phyloP scores from a whole-genome alignment of 805 yeast genomes.

The Suhomyces kilbournensis region DNA sequence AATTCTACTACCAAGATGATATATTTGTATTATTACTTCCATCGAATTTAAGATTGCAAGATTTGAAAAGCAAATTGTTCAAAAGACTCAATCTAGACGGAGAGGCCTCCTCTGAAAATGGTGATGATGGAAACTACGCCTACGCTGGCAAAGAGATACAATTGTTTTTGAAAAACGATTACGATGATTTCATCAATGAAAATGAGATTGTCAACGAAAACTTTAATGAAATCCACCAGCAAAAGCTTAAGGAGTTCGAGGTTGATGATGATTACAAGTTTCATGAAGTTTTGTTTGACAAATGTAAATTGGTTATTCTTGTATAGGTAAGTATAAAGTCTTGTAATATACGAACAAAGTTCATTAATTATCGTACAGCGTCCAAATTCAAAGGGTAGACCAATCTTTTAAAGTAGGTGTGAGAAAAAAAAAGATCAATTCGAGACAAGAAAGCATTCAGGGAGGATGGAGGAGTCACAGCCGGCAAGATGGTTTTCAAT shows the following conservation, averaged over 20 bases:
- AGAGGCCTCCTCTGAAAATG: conserved; percentile 6
- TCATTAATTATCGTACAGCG: not conserved
- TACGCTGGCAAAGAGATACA: conserved; percentile 19
- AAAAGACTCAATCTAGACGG: conserved; percentile 47
- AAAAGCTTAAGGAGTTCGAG: conserved; percentile 31
- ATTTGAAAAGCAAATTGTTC: conserved; percentile 48
- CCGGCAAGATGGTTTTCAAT: not conserved
- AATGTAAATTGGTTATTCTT: conserved; percentile 40
- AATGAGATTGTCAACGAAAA: conserved; percentile 25
- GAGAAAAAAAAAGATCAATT: not conserved
- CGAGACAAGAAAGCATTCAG: not conserved
- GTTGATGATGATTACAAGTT: conserved; percentile 39
- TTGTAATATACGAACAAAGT: not conserved
- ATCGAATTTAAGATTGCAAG: conserved; percentile 44
- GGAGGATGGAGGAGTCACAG: not conserved
- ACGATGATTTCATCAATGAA: conserved; percentile 37
- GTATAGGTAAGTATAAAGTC: conserved; percentile 2
- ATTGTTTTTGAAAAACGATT: conserved; percentile 40
- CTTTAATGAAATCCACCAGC: conserved; percentile 25
- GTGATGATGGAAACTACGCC: not conserved
- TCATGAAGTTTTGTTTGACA: conserved; percentile 39
- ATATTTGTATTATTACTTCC: conserved; percentile 69
- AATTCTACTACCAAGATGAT: conserved; percentile 77
- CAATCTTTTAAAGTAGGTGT: no score
- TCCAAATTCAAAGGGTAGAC: no score